phyloP scores from a whole-genome alignment of 2,329 filamentous ascomycete species.

The Colletotrichum limetticola region DNA sequence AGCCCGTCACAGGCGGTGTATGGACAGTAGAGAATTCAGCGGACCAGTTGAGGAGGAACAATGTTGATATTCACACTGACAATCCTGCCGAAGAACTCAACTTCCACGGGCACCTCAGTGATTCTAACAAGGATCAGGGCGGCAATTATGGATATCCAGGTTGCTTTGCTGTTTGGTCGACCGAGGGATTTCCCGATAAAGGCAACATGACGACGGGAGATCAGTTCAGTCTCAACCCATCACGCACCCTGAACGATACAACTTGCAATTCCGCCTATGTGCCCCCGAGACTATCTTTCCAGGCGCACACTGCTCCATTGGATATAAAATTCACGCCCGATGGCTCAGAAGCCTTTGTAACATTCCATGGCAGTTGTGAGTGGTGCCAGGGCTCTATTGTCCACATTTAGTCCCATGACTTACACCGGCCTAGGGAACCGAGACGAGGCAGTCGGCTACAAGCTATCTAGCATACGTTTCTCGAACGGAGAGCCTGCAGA shows the following conservation, averaged over 20 bases:
- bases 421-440: slow-evolving; percentile 49
- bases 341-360: slow-evolving; percentile 66
- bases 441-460: slow-evolving; percentile 56
- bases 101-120: slow-evolving; percentile 68
- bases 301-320: slow-evolving; percentile 72
- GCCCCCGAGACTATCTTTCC: slow-evolving; percentile 66
- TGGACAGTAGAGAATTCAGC: slow-evolving; percentile 74
- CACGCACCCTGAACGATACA: slow-evolving; percentile 51
- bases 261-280: slow-evolving; percentile 53
- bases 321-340: slow-evolving; percentile 70
- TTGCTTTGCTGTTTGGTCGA: slow-evolving; percentile 75
- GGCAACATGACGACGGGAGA: slow-evolving; percentile 55
- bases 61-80: slow-evolving; percentile 68
- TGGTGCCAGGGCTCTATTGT: slow-evolving; percentile 8
- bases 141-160: slow-evolving; percentile 77
- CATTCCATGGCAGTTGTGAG: slow-evolving; percentile 73
- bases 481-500: slow-evolving; percentile 52
- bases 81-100: slow-evolving; percentile 81
- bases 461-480: slow-evolving; percentile 55
- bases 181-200: slow-evolving; percentile 48
- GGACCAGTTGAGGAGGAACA: slow-evolving; percentile 66
- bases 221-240: slow-evolving; percentile 56
- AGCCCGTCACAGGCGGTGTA: slow-evolving; percentile 59
- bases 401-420: slow-evolving; percentile 19
- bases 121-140: slow-evolving; percentile 44